phyloP scores from a whole-genome alignment of 441 rosid genomes.

The Iberis amara region DNA sequence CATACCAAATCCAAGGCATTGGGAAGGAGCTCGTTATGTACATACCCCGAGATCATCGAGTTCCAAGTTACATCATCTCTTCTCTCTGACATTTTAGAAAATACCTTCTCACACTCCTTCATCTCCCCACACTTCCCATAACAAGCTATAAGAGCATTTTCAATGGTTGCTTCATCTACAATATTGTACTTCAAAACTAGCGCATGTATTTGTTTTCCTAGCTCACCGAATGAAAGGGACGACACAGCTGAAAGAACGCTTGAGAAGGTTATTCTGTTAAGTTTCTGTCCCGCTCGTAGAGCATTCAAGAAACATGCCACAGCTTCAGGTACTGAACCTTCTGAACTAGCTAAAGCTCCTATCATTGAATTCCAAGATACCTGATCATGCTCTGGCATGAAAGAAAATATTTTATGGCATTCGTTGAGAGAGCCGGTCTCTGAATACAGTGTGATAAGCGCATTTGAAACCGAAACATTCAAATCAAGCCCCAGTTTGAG shows the following conservation, averaged over 20 bases:
- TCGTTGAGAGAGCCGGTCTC: conserved; percentile 46
- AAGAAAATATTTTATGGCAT: conserved; percentile 51
- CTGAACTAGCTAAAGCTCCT: conserved; percentile 65
- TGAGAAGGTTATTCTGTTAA: conserved; percentile 60
- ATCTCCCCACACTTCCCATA: conserved; percentile 78
- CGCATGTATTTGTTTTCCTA: conserved; percentile 66
- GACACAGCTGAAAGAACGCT: conserved; percentile 60
- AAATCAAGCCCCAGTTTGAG: conserved; percentile 59
- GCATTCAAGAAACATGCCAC: conserved; percentile 48
- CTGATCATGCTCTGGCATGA: conserved; percentile 66
- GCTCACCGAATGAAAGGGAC: conserved; percentile 41
- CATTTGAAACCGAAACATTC: conserved; percentile 81
- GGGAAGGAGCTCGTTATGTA: conserved; percentile 59
- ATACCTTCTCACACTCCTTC: conserved; percentile 66
- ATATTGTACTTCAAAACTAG: conserved; percentile 47
- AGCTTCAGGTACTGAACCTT: conserved; percentile 42
- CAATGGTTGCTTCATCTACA: conserved; percentile 48
- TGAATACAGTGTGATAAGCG: conserved; percentile 66
- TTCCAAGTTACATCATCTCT: conserved; percentile 80
- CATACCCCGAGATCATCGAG: conserved; percentile 83
- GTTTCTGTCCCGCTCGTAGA: conserved; percentile 56
- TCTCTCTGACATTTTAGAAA: conserved; percentile 67
- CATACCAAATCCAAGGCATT: conserved; percentile 79
- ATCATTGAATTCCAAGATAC: conserved; percentile 85
- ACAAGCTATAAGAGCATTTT: conserved; percentile 74